phyloP scores from a whole-genome alignment of 108 stramenopile genomes.

The Epithemia pelagica region DNA sequence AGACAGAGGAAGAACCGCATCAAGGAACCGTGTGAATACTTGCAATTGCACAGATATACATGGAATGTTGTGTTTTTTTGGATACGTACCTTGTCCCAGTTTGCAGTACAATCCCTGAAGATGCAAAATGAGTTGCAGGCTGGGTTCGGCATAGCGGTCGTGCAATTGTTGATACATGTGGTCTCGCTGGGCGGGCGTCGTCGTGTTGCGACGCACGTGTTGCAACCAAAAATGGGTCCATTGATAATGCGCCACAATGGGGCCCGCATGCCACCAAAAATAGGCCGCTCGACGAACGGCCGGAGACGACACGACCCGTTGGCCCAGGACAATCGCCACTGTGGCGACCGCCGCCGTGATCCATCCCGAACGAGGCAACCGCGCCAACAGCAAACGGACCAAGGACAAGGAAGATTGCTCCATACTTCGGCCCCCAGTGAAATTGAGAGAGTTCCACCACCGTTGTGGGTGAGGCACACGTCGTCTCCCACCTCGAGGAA shows the following conservation, averaged over 20 bases:
- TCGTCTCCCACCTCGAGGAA: no score
- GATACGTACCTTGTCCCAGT: slow-evolving; percentile 4
- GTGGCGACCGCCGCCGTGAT: not conserved
- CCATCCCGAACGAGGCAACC: no score
- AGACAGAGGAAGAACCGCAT: not conserved
- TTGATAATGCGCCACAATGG: slow-evolving; percentile 64
- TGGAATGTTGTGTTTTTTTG: no score
- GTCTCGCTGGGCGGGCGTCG: slow-evolving; percentile 27
- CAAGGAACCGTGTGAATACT: no score
- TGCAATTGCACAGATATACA: no score
- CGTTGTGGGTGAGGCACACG: no score
- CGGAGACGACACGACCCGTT: not conserved
- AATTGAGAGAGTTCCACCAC: no score
- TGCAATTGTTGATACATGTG: slow-evolving; percentile 43
- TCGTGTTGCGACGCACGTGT: not conserved
- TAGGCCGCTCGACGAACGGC: slow-evolving; percentile 23
- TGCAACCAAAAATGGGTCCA: slow-evolving; percentile 54
- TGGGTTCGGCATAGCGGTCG: slow-evolving; percentile 31
- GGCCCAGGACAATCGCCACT: not conserved
- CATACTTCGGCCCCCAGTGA: no score
- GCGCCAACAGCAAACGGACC: no score
- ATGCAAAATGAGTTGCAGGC: slow-evolving; percentile 42
- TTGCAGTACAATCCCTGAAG: slow-evolving; percentile 46
- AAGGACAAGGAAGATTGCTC: no score
- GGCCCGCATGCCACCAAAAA: slow-evolving; percentile 62